Evolutionary conservation across 352 stramenopile species (phyloP), one percentile per base, ranked within the genome.

Genomic region (Aphanomyces stellatus): DNA sequence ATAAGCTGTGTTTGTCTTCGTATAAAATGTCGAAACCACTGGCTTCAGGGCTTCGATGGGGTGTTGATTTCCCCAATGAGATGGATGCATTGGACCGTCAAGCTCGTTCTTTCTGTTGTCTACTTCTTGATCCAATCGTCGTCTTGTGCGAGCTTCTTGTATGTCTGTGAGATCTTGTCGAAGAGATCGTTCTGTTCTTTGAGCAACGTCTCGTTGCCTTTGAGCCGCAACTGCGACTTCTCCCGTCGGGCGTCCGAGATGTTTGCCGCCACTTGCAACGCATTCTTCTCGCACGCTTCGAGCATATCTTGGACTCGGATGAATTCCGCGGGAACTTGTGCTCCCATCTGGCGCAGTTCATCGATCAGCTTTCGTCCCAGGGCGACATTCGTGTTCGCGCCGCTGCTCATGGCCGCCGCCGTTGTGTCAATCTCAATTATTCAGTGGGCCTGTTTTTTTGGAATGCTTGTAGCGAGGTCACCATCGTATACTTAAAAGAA

Each of bases 41-140:
- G n/a, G n/a, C n/a, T n/a, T n/a, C n/a, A n/a, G n/a, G n/a, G n/a
- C n/a, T n/a, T n/a, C n/a, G n/a, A n/a, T n/a, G n/a, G n/a, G n/a
- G n/a, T n/a, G n/a, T n/a, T n/a, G n/a, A n/a, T n/a, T n/a, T n/a
- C n/a, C n/a, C n/a, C n/a, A n/a, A n/a, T n/a, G n/a, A n/a, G n/a
- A n/a, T n/a, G n/a, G n/a, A n/a, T n/a, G n/a, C n/a, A n/a, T n/a
- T n/a, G n/a, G n/a, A n/a, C n/a, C n/a, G n/a, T n/a, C n/a, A n/a
- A n/a, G n/a, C n/a, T n/a, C 41, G 1, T 10, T 43, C 19, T 48
- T 7, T 63, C 27, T 65, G n/a, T n/a, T n/a, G n/a, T n/a, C n/a
- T 65, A 62, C 53, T 62, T 62, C 27, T 62, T 62, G 30, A 46
- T 62, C 53, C 53, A 62, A n/a, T 35, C 28, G 31, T 62, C 53